Conservation (phyloP, 2,329 filamentous ascomycete species). For the Penicillium sp. region DNA sequence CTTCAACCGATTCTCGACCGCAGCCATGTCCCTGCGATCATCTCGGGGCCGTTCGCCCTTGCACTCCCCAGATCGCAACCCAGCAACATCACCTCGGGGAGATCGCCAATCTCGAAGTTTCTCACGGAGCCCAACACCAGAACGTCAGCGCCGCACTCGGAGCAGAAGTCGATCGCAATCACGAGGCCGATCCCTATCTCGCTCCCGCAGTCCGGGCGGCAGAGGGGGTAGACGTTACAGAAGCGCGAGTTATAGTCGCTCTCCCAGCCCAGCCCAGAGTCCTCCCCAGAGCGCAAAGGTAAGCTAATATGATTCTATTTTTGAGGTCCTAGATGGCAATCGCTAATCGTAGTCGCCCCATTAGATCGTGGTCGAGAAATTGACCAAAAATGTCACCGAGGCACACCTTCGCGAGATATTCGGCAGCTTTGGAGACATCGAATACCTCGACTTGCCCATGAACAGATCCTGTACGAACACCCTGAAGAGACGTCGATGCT, state of each 20-base stretch:
- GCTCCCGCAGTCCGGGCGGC: slow-evolving; percentile 45
- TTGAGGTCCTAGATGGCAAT: background rate
- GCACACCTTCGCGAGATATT: slow-evolving; percentile 91
- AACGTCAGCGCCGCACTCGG: slow-evolving; percentile 27
- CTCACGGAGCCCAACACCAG: slow-evolving; percentile 32
- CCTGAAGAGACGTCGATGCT: no score
- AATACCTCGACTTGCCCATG: slow-evolving; percentile 85
- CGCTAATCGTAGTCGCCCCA: background rate
- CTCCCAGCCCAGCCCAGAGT: slow-evolving; percentile 28
- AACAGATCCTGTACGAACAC: slow-evolving; percentile 72
- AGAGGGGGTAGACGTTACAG: slow-evolving; percentile 44
- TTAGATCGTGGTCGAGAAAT: slow-evolving; percentile 91
- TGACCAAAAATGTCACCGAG: slow-evolving; percentile 93
- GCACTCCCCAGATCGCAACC: slow-evolving; percentile 25
- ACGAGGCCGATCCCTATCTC: slow-evolving; percentile 34
- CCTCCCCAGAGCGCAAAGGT: slow-evolving; percentile 43
- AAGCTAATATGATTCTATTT: background rate
- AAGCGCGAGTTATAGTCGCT: slow-evolving; percentile 34
- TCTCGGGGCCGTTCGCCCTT: slow-evolving; percentile 33
- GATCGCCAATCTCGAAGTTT: slow-evolving; percentile 32
- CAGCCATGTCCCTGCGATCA: slow-evolving; percentile 30
- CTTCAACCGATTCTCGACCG: background rate
- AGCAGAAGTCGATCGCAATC: slow-evolving; percentile 34
- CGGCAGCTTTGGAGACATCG: slow-evolving; percentile 79
- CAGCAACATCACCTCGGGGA: slow-evolving; percentile 38